phyloP scores from a whole-genome alignment of 495 filamentous ascomycete species.

The Aspergillus sclerotiicarbonarius region DNA sequence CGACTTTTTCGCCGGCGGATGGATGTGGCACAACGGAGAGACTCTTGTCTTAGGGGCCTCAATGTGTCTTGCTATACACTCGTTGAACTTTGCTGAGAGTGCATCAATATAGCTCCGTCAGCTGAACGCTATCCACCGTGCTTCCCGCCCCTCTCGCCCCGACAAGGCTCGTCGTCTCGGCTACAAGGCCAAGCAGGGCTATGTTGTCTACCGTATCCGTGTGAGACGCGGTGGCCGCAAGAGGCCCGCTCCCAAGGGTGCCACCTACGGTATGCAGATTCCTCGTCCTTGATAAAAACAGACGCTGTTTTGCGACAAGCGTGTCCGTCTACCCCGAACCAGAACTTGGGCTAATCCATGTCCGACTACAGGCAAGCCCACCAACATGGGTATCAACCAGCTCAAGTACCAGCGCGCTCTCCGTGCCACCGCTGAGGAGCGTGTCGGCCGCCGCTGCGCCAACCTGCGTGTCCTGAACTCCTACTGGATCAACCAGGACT shows the following conservation, averaged over 20 bases:
- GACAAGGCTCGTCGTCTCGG: constrained; percentile 99
- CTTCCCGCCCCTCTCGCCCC: constrained; percentile 94
- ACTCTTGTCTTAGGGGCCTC: constrained; percentile 21
- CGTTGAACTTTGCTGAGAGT: constrained; percentile 99
- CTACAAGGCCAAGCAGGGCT: constrained; percentile 99
- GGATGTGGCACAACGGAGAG: constrained; percentile 45
- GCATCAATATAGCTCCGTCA: constrained; percentile 99
- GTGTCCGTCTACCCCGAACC: too few relatives aligned
- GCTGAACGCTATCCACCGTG: constrained; percentile 98
- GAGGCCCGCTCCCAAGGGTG: constrained; percentile 93
- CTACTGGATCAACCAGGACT: constrained; percentile 99
- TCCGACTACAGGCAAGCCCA: constrained; percentile 79
- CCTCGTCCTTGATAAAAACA: background rate
- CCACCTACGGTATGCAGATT: constrained; percentile 80
- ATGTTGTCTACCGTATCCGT: constrained; percentile 98
- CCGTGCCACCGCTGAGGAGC: constrained; percentile 95
- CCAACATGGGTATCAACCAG: constrained; percentile 99
- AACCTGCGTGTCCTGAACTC: constrained; percentile 99
- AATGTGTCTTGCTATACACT: constrained; percentile 88
- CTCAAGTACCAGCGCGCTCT: constrained; percentile 99
- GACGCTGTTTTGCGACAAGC: background rate
- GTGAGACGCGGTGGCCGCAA: constrained; percentile 98
- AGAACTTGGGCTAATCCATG: constrained; percentile 7
- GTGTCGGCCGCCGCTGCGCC: constrained; percentile 96
- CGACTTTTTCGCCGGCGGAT: constrained; percentile 40